Evolutionary conservation across 2,329 filamentous ascomycete genomes (phyloP).

Genomic region (Neurospora crassa): DNA sequence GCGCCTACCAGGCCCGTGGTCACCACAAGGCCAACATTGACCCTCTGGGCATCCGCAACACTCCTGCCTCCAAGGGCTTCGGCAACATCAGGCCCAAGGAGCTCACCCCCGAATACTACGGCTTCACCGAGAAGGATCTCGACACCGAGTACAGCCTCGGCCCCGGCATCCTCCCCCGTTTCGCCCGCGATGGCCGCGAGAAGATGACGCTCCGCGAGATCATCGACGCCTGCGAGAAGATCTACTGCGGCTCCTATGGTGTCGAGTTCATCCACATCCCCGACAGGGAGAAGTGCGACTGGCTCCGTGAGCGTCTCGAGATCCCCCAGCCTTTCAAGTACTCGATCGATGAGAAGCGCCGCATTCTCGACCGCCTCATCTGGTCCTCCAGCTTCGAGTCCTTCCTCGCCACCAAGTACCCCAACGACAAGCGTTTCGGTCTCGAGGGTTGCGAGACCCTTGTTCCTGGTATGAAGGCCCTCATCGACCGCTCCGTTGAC

Average conservation of each 20-base stretch:
- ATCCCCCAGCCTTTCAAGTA: conserved; percentile 94
- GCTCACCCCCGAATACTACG: conserved; percentile 85
- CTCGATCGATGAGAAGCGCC: conserved; percentile 94
- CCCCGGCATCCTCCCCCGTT: conserved; percentile 88
- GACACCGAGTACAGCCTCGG: conserved; percentile 87
- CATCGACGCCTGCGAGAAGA: conserved; percentile 81
- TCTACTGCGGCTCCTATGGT: conserved; percentile 96
- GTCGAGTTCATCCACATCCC: conserved; percentile 99
- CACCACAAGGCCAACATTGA: conserved; percentile 99
- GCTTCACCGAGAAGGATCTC: conserved; percentile 89
- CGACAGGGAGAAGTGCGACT: conserved; percentile 94
- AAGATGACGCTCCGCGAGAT: conserved; percentile 98
- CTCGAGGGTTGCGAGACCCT: conserved; percentile 94
- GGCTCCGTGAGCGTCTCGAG: conserved; percentile 91
- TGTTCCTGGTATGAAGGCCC: conserved; percentile 97
- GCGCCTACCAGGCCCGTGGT: conserved; percentile 94
- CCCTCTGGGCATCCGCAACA: conserved; percentile 80
- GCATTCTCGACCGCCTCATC: conserved; percentile 93
- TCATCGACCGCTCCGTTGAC: conserved; percentile 97
- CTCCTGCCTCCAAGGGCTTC: conserved; percentile 62
- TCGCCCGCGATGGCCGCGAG: conserved; percentile 76
- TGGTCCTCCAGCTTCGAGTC: conserved; percentile 97
- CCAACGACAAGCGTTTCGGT: conserved; percentile 99
- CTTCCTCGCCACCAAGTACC: conserved; percentile 95
- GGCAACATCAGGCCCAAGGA: conserved; percentile 86